Base-by-base conservation (phyloP, 306 rosid genomes). In the Vigna mungo region DNA sequence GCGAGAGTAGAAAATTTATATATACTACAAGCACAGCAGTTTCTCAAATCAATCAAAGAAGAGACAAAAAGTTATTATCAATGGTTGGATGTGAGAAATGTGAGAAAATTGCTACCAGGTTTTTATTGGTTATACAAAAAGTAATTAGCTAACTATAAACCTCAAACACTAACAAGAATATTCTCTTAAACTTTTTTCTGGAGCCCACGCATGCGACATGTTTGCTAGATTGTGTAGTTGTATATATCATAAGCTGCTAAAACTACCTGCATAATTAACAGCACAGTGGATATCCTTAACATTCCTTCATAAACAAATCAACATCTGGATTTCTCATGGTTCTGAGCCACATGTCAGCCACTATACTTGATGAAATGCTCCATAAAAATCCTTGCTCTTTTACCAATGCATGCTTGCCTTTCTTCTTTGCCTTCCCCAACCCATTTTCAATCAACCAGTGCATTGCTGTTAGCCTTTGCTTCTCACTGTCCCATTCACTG, bases 261-360 rank as follows among this genome's bases (percentile, higher is more conserved):
- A 17, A 34, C 14, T 68, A 78, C 17, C 60, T 16, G 14, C 20
- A 14, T 39, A 53, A 60, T 39, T 34, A 32, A 32, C 2, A 30
- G 18, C 17, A 39, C n/a, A 77, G 18, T 46, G 23, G 60, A 36
- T 18, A 25, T 78, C 63, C 64, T 46, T 51, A 21, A 21, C 1
- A 64, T 73, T 68, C 82, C 53, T 79, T 74, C 16, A 74, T 55
- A 52, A 93, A 9, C 46, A 41, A 84, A 76, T 88, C 93, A 30
- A 93, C 78, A 68, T 96, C 89, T 52, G 98, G 98, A 72, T 92
- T 96, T 83, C 97, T 88, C 71, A 86, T 84, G 37, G 90, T 81
- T 78, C 84, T 91, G 62, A 93, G 94, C 99, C 99, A 96, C 96
- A 91, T 86, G 51, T 91, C 93, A 12, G 93, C 96, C 90, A 93